phyloP scores from a whole-genome alignment of 176 grass and related monocot species.

The Carex kokanica region DNA sequence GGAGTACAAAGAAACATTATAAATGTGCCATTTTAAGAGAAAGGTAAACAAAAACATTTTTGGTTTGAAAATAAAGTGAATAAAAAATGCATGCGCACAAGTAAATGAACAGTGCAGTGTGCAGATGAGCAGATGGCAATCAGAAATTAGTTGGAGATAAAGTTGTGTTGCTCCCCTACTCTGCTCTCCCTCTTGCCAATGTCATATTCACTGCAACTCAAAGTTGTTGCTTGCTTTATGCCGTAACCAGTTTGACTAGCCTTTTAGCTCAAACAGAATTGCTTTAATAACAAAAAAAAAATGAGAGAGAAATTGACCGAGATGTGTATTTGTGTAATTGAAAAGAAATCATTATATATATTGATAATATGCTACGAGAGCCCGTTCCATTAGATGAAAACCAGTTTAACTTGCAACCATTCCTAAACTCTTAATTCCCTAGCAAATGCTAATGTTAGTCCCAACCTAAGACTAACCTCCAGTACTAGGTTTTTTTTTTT shows the following conservation, averaged over 20 bases:
- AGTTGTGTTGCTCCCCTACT: background rate
- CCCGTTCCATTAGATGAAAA: too few relatives aligned
- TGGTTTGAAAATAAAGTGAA: background rate
- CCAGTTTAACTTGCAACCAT: too few relatives aligned
- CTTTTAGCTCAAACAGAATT: background rate
- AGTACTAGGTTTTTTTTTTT: too few relatives aligned
- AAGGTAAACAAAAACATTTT: background rate
- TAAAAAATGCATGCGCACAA: background rate
- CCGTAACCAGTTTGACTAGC: background rate
- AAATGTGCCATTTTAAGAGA: background rate
- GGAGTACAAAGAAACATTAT: background rate
- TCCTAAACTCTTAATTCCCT: too few relatives aligned
- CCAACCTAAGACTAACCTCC: too few relatives aligned
- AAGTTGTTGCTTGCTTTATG: slow-evolving; percentile 1
- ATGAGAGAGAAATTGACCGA: background rate
- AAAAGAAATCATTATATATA: background rate
- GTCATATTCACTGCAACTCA: slow-evolving; percentile 4
- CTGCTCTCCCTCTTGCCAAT: background rate
- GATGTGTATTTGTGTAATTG: background rate
- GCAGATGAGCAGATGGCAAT: background rate
- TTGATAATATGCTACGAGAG: too few relatives aligned
- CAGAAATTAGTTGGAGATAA: background rate
- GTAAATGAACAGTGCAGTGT: background rate
- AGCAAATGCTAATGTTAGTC: too few relatives aligned
- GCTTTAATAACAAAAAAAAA: background rate